phyloP scores from a whole-genome alignment of 116 monocot genomes.

The Zostera marina region DNA sequence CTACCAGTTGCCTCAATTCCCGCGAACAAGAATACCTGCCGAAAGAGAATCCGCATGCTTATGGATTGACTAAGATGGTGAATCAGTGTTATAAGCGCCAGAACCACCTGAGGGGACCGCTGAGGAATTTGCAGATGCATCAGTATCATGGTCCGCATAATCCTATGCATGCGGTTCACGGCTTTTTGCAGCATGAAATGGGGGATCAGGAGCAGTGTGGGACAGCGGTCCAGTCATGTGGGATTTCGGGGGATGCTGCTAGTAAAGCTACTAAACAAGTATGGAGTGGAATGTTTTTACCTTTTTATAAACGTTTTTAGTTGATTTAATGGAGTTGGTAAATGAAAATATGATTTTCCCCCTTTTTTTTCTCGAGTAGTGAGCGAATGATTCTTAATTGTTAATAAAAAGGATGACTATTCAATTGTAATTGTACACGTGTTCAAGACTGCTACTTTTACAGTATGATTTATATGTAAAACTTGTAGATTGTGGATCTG shows the following conservation, averaged over 20 bases:
- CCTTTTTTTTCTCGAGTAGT: no score
- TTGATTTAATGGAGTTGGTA: not conserved
- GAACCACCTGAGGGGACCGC: conserved; percentile 2
- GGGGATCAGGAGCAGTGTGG: conserved; percentile 4
- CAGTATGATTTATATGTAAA: no score
- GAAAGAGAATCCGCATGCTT: conserved; percentile 4
- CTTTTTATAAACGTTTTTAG: not conserved
- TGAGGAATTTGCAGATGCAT: conserved; percentile 28
- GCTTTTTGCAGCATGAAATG: conserved; percentile 7
- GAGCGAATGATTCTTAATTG: no score
- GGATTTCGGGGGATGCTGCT: conserved; percentile 24
- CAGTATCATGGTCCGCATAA: conserved; percentile 13
- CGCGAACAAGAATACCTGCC: conserved; percentile 60
- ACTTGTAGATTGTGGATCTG: no score
- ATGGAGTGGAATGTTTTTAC: not conserved
- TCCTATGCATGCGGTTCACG: conserved; percentile 10
- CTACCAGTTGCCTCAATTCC: conserved; percentile 46
- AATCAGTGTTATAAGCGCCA: not conserved
- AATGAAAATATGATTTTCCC: no score
- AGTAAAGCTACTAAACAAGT: conserved; percentile 39
- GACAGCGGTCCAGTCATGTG: conserved; percentile 1
- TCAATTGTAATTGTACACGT: no score
- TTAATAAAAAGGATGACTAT: no score
- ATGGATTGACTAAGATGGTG: not conserved
- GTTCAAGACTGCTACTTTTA: no score